Percentiles rank a stretch among this genome's conserved stretches.
Conservation (phyloP, 352 stramenopile genomes). For the Phytopythium sindhum region DNA sequence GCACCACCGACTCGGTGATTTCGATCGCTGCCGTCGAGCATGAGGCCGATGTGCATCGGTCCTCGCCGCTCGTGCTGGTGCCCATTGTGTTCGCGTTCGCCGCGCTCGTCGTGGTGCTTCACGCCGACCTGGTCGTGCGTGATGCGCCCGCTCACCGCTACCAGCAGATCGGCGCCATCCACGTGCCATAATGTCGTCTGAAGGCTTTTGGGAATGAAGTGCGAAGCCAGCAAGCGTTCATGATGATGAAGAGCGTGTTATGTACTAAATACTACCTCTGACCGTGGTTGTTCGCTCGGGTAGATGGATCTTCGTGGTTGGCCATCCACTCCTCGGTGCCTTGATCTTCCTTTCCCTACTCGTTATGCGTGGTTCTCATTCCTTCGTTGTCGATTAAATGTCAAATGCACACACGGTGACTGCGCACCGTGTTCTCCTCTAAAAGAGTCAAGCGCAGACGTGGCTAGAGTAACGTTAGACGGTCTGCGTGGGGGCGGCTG, state of each 20-base stretch:
- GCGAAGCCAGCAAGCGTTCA: no score
- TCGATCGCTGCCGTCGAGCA: slow-evolving; percentile 5
- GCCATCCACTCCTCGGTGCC: no score
- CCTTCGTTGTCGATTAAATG: neutral
- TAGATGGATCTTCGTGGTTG: no score
- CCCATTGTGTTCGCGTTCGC: slow-evolving; percentile 56
- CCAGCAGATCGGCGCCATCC: slow-evolving; percentile 27
- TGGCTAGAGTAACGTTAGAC: slow-evolving; percentile 14
- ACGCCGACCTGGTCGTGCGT: slow-evolving; percentile 47
- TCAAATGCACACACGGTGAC: neutral
- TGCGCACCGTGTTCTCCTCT: neutral
- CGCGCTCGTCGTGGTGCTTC: slow-evolving; percentile 46
- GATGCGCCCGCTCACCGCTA: slow-evolving; percentile 42
- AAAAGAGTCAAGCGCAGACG: neutral
- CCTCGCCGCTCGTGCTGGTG: slow-evolving; percentile 67
- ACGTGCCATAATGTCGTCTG: slow-evolving; percentile 14
- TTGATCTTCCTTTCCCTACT: no score
- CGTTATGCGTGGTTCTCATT: no score
- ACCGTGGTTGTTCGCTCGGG: neutral
- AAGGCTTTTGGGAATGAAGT: no score
- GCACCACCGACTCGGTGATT: slow-evolving; percentile 15
- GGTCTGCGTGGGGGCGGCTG: slow-evolving; percentile 17
- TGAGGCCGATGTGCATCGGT: slow-evolving; percentile 24
- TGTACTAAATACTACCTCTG: neutral
- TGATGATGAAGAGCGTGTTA: neutral